phyloP scores from a whole-genome alignment of 2,329 filamentous ascomycete genomes.

The Fusarium penzigii region DNA sequence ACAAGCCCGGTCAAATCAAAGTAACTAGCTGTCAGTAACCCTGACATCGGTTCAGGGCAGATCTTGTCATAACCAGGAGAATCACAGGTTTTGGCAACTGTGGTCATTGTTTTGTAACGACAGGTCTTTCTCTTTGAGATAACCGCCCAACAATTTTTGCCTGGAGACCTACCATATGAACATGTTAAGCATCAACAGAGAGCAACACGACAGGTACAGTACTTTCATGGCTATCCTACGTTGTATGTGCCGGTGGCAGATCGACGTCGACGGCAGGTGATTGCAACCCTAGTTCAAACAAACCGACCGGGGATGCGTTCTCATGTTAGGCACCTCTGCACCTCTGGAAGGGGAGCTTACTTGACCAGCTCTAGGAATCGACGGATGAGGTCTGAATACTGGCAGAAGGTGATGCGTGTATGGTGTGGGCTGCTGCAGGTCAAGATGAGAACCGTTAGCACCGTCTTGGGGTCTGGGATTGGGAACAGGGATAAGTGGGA shows the following conservation, averaged over 20 bases:
- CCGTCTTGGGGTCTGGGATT: conserved; percentile 10
- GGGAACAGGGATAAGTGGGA: background rate
- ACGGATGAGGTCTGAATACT: background rate
- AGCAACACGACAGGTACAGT: background rate
- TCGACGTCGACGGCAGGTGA: background rate
- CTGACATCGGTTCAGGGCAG: no score
- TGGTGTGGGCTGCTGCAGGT: conserved; percentile 24
- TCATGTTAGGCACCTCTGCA: background rate
- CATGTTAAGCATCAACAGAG: background rate
- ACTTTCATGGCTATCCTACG: background rate
- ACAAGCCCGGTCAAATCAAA: no score
- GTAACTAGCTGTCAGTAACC: no score
- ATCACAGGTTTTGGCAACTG: no score
- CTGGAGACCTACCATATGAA: background rate
- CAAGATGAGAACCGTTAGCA: conserved; percentile 25
- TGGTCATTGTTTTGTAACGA: no score
- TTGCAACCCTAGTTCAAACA: background rate
- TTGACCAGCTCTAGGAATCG: background rate
- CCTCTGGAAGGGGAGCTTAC: background rate
- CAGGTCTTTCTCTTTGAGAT: no score
- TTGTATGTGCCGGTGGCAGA: background rate
- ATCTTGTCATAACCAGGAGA: no score
- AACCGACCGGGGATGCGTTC: background rate
- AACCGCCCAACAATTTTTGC: no score
- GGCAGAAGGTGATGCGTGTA: conserved; percentile 12